Evolutionary conservation across 331 rosid species (phyloP), one percentile per base, ranked within the genome.

Genomic region (Stylosanthes scabra): DNA sequence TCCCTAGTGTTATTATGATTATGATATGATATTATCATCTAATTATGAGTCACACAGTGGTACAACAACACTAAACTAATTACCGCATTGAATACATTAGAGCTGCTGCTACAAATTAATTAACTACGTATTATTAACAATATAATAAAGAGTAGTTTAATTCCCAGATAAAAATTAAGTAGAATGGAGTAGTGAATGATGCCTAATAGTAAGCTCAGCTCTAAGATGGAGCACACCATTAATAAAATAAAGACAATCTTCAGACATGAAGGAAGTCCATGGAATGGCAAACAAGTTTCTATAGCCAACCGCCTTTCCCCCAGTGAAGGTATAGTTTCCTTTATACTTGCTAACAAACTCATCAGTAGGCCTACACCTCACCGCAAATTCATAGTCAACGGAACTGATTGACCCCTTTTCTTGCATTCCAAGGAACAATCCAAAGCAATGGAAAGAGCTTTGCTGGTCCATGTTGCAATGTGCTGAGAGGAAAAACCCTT

Each of bases 401-500:
- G 97, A 90, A 78, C 92, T 91, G 29, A 86, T 92, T 2, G 97
- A 95, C 1, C 97, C 99, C 59, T 88, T 95, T 81, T 92, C 97
- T 74, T 95, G 99, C 99, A 95, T 95, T 69, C 99, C 99, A 51
- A 95, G 28, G 71, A 95, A 95, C 56, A 95, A 84, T 45, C 97
- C 97, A n/a, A 95, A 95, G 78, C 99, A 95, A 65, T 92, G 97
- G 83, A 88, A 95, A 3, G 96, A 91, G 80, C 92, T 90, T 74
- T 95, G 97, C 66, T 92, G 99, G 87, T 95, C 99, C 99, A 95
- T 88, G 85, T 92, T 95, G 88, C 99, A 95, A 62, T 95, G 99
- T 0, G 99, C 99, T 0, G 99, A 95, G 5, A 95, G 86, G 82
- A 91, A 94, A 71, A 95, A 91, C 50, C 99, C 97, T 75, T 90